Conservation (phyloP, 192 early-diverging fungal species). For the Coemansia asiatica region DNA sequence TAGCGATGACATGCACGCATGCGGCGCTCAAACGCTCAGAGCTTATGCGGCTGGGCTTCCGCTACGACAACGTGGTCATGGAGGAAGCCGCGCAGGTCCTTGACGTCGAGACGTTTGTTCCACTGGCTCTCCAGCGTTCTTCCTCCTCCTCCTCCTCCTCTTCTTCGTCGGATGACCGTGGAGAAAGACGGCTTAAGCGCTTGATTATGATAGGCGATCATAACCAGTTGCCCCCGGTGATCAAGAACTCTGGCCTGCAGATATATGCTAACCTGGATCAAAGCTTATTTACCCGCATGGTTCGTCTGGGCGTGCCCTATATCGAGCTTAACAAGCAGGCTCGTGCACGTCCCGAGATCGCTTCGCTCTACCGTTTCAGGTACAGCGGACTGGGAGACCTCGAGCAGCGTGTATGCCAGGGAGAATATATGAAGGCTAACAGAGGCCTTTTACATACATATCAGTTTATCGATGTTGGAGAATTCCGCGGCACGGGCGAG, state of each 20-base stretch:
- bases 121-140: conserved; percentile 79
- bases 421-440: conserved; percentile 72
- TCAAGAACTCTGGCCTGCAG: conserved; percentile 82
- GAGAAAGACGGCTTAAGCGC: conserved; percentile 66
- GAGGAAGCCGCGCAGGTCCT: conserved; percentile 96
- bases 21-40: conserved; percentile 89
- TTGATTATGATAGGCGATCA: conserved; percentile 97
- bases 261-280: conserved; percentile 93
- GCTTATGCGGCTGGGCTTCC: conserved; percentile 85
- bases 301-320: conserved; percentile 91
- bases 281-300: conserved; percentile 86
- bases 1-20: conserved; percentile 98
- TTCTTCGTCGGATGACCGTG: neutral
- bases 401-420: conserved; percentile 37
- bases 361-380: conserved; percentile 83
- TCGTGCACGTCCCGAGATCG: conserved; percentile 77
- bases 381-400: conserved; percentile 76
- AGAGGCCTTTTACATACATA: conserved; percentile 82
- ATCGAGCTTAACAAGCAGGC: conserved; percentile 83
- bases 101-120: conserved; percentile 94
- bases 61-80: conserved; percentile 94
- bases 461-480: conserved; percentile 84
- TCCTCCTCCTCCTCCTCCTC: neutral
- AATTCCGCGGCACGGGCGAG: conserved; percentile 80
- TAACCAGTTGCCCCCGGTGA: conserved; percentile 95